These are phyloP conservation scores for Vinca minor DNA, from an alignment of 257 asterid species.

Conservation along the genomic window DNA sequence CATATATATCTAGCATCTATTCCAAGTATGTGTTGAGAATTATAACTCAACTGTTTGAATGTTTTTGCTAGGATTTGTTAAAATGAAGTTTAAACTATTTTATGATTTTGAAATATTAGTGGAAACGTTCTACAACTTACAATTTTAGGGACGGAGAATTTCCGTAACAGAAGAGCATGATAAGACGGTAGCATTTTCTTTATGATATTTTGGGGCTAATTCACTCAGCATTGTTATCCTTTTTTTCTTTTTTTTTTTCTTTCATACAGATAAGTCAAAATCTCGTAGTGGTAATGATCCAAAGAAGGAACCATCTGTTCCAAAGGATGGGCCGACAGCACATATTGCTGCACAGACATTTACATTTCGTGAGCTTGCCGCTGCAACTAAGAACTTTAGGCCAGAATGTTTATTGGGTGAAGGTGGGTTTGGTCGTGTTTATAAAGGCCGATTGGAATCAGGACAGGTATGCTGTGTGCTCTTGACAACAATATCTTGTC, in stretches of 20 bases:
- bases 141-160: neutral
- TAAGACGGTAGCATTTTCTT: neutral
- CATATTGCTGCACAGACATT: conserved; percentile 87
- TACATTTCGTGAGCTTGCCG: conserved; percentile 81
- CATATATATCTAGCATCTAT: too few relatives aligned
- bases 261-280: conserved; percentile 50
- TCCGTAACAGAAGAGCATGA: neutral
- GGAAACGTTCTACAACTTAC: neutral
- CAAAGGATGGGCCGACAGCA: conserved; percentile 62
- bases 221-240: neutral
- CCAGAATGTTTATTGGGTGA: conserved; percentile 74
- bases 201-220: neutral
- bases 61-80: neutral
- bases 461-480: conserved; percentile 56
- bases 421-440: conserved; percentile 97
- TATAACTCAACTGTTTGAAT: neutral
- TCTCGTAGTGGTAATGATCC: conserved; percentile 50
- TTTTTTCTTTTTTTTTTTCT: too few relatives aligned
- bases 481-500: neutral
- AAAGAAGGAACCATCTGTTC: conserved; percentile 52
- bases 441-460: conserved; percentile 72
- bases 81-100: neutral
- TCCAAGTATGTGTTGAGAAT: neutral
- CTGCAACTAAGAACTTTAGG: conserved; percentile 77
- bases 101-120: neutral